Percentiles rank a stretch among this genome's conserved stretches.
These are phyloP conservation scores for Stramenopiles sp. DNA, from an alignment of 352 stramenopile species.

Conservation along the genomic window DNA sequence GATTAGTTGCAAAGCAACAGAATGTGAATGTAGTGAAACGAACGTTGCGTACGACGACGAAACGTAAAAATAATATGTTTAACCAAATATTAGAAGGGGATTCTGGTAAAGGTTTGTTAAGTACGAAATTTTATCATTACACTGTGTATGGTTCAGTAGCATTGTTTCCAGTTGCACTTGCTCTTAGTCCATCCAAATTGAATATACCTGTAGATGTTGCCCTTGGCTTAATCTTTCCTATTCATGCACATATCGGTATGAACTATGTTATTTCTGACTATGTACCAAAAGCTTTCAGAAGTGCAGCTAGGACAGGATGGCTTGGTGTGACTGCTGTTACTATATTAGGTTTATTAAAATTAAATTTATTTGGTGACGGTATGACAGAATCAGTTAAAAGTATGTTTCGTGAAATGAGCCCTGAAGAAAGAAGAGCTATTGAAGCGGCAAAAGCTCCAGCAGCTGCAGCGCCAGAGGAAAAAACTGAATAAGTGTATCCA, in stretches of 20 bases:
- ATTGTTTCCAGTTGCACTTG: conserved; percentile 38
- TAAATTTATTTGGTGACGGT: conserved; percentile 52
- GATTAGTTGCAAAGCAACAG: no score
- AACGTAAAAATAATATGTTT: no score
- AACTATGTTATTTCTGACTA: conserved; percentile 83
- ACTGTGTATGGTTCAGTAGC: conserved; percentile 34
- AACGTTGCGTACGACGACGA: no score
- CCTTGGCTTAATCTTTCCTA: conserved; percentile 50
- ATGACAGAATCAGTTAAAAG: conserved; percentile 61
- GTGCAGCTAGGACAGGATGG: conserved; percentile 28
- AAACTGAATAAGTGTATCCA: no score
- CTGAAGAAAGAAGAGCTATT: no score
- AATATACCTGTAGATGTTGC: conserved; percentile 44
- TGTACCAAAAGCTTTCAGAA: conserved; percentile 48
- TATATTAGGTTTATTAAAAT: conserved; percentile 48
- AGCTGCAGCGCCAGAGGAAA: no score
- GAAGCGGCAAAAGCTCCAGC: no score
- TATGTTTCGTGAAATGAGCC: conserved; percentile 52
- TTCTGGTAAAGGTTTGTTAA: no score
- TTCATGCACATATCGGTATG: conserved; percentile 73
- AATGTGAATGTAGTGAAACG: no score
- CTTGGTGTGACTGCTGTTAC: conserved; percentile 48
- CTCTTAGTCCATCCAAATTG: conserved; percentile 45
- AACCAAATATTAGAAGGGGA: no score
- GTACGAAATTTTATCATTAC: conserved; percentile 43